phyloP scores from a whole-genome alignment of 2,329 filamentous ascomycete genomes.

The Chaetomium olivaceum region DNA sequence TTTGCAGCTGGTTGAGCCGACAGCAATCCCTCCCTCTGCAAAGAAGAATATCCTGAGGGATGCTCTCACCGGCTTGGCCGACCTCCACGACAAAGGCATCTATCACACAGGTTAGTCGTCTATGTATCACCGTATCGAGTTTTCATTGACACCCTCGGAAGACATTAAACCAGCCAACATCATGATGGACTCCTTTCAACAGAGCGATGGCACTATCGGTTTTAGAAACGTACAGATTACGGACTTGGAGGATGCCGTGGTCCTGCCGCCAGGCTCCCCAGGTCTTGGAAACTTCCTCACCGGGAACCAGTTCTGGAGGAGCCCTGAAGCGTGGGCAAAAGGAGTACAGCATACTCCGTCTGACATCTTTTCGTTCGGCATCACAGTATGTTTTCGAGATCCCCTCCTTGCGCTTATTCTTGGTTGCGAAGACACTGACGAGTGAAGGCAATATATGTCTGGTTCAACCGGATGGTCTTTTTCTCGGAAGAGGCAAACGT shows the following conservation, averaged over 20 bases:
- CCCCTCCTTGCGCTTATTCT: not conserved
- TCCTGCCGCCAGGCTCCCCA: conserved; percentile 6
- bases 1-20: conserved; percentile 6
- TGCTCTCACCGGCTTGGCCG: conserved; percentile 17
- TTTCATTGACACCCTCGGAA: not conserved
- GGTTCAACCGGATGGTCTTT: conserved; percentile 13
- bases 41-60: conserved; percentile 15
- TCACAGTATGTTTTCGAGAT: conserved; percentile 2
- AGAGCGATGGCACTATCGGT: conserved; percentile 4
- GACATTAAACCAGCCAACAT: conserved; percentile 18
- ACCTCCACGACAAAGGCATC: conserved; percentile 17
- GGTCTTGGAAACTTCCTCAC: conserved; percentile 17
- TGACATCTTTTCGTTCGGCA: conserved; percentile 20
- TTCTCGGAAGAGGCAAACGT: conserved; percentile 17
- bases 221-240: conserved; percentile 16
- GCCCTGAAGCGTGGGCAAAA: conserved; percentile 20
- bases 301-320: conserved; percentile 22
- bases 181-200: conserved; percentile 10
- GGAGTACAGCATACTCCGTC: conserved; percentile 15
- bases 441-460: conserved; percentile 18
- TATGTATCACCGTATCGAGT: not conserved
- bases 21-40: conserved; percentile 6
- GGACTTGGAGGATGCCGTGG: conserved; percentile 15
- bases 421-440: not conserved
- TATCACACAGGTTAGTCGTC: conserved; percentile 13